A percentile compares a stretch with the other conserved stretches of the same genome.
phyloP scores from a whole-genome alignment of 1,139 yeast species.

The Petasospora fabianii region DNA sequence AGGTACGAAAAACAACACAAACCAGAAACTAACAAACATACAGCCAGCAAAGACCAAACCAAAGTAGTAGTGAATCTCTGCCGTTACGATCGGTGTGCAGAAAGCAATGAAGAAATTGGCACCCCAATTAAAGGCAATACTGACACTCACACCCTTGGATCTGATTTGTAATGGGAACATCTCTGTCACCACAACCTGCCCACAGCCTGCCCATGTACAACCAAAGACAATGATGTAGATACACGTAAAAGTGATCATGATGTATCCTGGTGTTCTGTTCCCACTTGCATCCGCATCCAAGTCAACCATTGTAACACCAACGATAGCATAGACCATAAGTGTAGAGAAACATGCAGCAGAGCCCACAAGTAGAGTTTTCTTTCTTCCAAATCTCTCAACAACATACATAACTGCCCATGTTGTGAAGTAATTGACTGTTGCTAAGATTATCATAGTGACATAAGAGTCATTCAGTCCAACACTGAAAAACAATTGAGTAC shows the following conservation, averaged over 20 bases:
- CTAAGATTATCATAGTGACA: conserved; percentile 71
- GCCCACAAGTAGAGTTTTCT: conserved; percentile 51
- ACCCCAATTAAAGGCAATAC: conserved; percentile 71
- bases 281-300: conserved; percentile 47
- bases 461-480: conserved; percentile 73
- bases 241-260: conserved; percentile 75
- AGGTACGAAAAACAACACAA: conserved; percentile 63
- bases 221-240: conserved; percentile 79
- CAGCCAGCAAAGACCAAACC: conserved; percentile 78
- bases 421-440: conserved; percentile 75
- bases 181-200: conserved; percentile 69
- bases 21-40: conserved; percentile 53
- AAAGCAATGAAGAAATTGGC: conserved; percentile 76
- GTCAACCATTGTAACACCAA: conserved; percentile 65
- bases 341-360: conserved; percentile 64
- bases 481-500: conserved; percentile 71
- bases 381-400: conserved; percentile 63
- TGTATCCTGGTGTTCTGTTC: conserved; percentile 53
- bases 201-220: conserved; percentile 82
- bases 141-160: conserved; percentile 73
- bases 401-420: conserved; percentile 64
- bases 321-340: conserved; percentile 49
- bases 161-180: conserved; percentile 75
- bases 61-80: conserved; percentile 52
- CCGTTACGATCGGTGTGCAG: conserved; percentile 69